Base-by-base conservation (phyloP, 352 stramenopile genomes). In the Pelagophyceae sp. region DNA sequence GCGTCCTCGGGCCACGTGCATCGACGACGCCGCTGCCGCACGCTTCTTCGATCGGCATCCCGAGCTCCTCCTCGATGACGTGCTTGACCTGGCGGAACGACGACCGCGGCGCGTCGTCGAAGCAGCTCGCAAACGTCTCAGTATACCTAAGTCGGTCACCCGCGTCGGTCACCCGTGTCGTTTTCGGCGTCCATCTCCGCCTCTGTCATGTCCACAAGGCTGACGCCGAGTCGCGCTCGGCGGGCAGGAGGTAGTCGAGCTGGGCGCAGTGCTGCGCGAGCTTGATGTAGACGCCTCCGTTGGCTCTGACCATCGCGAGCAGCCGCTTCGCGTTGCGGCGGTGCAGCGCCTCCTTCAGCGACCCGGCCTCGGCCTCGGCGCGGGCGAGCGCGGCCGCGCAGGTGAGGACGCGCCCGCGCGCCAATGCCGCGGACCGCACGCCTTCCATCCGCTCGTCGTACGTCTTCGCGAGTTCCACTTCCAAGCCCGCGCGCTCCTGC, bases 281-380 rank as follows among this genome's bases (percentile, higher is more conserved):
- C 78, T 99, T 99, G 72, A 97, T 97, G 87, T 98, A 98, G 25
- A 98, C 92, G 65, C 95, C 94, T 50, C 89, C 92, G 83, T 99
- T 99, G 2, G 84, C 80, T 72, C 90, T 90, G 81, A 93, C 98
- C 67, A 98, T 81, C 25, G 90, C 40, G 27, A 97, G 82, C 25
- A 99, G 82, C 40, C 91, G 87, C 80, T 90, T 77, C 5, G 95
- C 95, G 38, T 87, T 90, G 76, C 89, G 89, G 69, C 88, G 64
- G 80, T 95, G 81, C 29, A 84, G 38, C 11, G 11, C 19, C 31
- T 29, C 72, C 19, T 78, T 51, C 58, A 32, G 0, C 23, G 11
- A 20, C 0, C 38, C 35, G 2, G 33, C 27, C n/a, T 74, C 45
- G 72, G 50, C 54, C 23, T 25, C 72, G 5, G 45, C 58, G 32